Conservation (phyloP, 2,329 filamentous ascomycete species). For the Fusarium hostae region DNA sequence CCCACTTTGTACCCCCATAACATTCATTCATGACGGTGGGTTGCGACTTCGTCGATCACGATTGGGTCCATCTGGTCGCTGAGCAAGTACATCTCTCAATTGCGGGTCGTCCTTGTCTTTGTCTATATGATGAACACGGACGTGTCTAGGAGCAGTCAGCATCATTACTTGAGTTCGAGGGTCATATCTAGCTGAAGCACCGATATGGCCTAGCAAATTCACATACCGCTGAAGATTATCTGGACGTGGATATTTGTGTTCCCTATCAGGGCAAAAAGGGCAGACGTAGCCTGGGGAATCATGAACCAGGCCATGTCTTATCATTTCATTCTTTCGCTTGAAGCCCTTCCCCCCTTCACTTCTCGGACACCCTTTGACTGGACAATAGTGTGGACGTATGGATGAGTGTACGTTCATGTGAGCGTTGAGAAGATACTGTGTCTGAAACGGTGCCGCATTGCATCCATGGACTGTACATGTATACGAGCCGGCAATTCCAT, state of each 20-base stretch:
- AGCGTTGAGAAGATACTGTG: slow-evolving; percentile 80
- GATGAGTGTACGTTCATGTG: slow-evolving; percentile 79
- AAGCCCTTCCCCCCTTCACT: slow-evolving; percentile 74
- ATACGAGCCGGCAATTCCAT: too few relatives aligned
- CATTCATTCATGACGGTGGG: slow-evolving; percentile 46
- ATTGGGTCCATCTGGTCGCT: slow-evolving; percentile 84
- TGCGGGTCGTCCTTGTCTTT: slow-evolving; percentile 87
- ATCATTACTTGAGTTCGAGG: not conserved
- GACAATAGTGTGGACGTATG: slow-evolving; percentile 72
- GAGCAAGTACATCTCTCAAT: slow-evolving; percentile 84
- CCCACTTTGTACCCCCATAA: not conserved
- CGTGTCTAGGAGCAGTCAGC: slow-evolving; percentile 70
- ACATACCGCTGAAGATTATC: slow-evolving; percentile 91
- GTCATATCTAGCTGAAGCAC: not conserved
- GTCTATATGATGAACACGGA: slow-evolving; percentile 89
- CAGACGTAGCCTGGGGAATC: slow-evolving; percentile 95
- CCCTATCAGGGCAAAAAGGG: slow-evolving; percentile 92
- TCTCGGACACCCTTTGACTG: slow-evolving; percentile 69
- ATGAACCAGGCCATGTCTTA: slow-evolving; percentile 85
- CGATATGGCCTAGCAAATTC: not conserved
- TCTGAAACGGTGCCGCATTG: slow-evolving; percentile 47
- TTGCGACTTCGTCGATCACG: slow-evolving; percentile 80
- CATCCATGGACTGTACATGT: too few relatives aligned
- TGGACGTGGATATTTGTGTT: slow-evolving; percentile 93
- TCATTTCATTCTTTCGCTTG: slow-evolving; percentile 80